phyloP scores from a whole-genome alignment of 805 yeast genomes.

The Grigorovia jiainica region DNA sequence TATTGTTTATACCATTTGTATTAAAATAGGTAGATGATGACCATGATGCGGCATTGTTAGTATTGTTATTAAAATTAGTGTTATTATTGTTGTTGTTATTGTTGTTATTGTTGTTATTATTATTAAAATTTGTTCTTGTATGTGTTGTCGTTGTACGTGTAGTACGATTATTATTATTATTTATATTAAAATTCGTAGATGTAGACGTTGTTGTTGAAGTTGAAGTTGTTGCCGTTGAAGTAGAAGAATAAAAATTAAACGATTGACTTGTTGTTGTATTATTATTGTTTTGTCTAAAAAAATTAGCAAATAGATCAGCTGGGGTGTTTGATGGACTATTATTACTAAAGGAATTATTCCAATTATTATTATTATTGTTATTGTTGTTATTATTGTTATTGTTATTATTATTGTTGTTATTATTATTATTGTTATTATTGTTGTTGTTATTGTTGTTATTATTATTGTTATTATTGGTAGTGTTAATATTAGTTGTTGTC shows the following conservation, averaged over 20 bases:
- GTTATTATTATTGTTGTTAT: background rate
- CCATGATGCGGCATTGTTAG: too few relatives aligned
- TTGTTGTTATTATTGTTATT: background rate
- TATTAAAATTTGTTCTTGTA: too few relatives aligned
- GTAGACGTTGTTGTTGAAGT: background rate
- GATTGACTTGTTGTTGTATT: background rate
- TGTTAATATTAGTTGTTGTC: conserved; percentile 5
- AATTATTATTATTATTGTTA: background rate
- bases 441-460: background rate
- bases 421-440: background rate
- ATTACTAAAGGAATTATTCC: background rate
- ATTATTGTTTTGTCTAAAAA: conserved; percentile 11
- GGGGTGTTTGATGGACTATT: conserved; percentile 5
- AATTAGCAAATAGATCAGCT: conserved; percentile 24
- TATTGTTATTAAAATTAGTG: too few relatives aligned
- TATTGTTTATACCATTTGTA: background rate
- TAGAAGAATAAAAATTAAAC: background rate
- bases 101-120: too few relatives aligned
- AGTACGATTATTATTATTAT: background rate
- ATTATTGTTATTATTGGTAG: background rate
- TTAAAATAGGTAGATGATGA: too few relatives aligned
- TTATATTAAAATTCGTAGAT: background rate
- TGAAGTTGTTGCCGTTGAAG: background rate
- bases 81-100: too few relatives aligned
- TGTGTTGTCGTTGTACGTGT: too few relatives aligned